Conservation (phyloP, 257 asterid genomes). For the Lycium ferocissimum region DNA sequence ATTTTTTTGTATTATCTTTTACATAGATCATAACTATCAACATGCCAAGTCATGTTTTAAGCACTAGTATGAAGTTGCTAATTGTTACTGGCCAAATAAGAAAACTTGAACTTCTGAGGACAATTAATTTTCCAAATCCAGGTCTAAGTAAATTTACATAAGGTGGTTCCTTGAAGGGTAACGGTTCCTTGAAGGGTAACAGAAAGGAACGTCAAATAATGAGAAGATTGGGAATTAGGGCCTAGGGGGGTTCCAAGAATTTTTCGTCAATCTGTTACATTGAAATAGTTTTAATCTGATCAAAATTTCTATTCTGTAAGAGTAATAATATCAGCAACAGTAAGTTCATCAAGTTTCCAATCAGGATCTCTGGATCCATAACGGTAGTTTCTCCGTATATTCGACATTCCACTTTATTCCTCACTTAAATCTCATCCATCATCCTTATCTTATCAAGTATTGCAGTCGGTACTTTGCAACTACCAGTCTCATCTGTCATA, state of each 20-base stretch:
- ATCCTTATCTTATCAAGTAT: background rate
- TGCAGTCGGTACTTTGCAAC: background rate
- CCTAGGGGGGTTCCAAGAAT: no score
- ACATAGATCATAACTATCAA: no score
- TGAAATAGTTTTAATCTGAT: background rate
- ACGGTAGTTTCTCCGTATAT: background rate
- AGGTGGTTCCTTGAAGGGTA: background rate
- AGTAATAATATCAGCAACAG: background rate
- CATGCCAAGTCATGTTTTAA: no score
- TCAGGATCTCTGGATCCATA: background rate
- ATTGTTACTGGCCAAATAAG: background rate
- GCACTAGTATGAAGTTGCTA: background rate
- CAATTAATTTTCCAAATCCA: background rate
- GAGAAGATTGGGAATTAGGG: background rate
- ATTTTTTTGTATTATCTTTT: no score
- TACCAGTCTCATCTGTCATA: background rate
- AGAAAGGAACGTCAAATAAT: background rate
- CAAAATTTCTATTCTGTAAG: background rate
- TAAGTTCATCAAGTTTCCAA: background rate
- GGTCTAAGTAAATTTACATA: background rate
- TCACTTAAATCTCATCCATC: background rate
- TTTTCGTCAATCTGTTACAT: background rate
- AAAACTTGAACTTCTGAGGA: background rate
- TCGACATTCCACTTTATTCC: background rate
- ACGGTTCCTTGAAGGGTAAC: background rate